phyloP scores from a whole-genome alignment of 257 asterid genomes.

The Penstemon davidsonii region DNA sequence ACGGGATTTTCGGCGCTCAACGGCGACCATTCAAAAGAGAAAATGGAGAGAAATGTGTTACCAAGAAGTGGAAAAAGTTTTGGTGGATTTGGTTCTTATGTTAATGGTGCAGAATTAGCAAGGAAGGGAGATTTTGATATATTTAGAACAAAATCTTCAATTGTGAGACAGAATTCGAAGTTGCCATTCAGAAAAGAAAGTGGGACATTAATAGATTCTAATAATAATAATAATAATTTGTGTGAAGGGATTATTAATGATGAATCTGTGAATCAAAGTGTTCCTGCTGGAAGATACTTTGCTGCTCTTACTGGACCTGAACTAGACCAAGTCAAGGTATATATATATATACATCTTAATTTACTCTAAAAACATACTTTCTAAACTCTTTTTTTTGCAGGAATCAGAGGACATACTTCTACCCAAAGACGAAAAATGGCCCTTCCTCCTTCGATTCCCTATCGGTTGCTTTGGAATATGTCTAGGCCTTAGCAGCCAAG shows the following conservation, averaged over 20 bases:
- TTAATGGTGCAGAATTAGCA: constrained; percentile 33
- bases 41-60: constrained; percentile 38
- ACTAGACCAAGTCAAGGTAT: constrained; percentile 92
- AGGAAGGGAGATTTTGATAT: constrained; percentile 61
- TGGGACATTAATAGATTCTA: constrained; percentile 35
- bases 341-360: neutral
- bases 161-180: constrained; percentile 61
- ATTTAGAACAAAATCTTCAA: constrained; percentile 65
- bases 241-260: constrained; percentile 31
- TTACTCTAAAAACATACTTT: neutral
- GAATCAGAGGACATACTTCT: constrained; percentile 86
- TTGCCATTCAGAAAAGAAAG: constrained; percentile 51
- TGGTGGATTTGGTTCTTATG: constrained; percentile 60
- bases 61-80: constrained; percentile 78
- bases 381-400: constrained; percentile 34
- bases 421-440: constrained; percentile 86
- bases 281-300: constrained; percentile 97
- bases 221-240: constrained; percentile 32
- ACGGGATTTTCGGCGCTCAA: constrained; percentile 73
- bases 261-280: constrained; percentile 51
- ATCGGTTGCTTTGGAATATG: constrained; percentile 92
- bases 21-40: constrained; percentile 37
- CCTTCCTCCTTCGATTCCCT: constrained; percentile 91
- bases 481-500: constrained; percentile 90
- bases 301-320: constrained; percentile 96